Evolutionary conservation across 108 stramenopile genomes (phyloP).

Genomic region (Skeletonema potamos): DNA sequence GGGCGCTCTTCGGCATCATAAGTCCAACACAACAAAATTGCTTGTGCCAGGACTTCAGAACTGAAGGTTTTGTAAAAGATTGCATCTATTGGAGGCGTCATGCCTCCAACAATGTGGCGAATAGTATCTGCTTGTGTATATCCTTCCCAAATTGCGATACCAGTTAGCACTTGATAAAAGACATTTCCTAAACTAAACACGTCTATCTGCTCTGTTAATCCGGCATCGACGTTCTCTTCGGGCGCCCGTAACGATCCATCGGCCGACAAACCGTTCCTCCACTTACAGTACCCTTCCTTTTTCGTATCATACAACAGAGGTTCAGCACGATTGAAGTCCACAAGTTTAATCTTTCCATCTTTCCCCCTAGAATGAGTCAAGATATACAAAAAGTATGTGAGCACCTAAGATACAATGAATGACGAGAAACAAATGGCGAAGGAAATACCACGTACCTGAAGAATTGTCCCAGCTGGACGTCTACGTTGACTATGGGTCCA

Average conservation of each 20-base stretch:
- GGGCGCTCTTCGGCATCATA: conserved; percentile 55
- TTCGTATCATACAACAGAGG: conserved; percentile 57
- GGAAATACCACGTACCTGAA: conserved; percentile 14
- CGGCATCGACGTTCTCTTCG: conserved; percentile 55
- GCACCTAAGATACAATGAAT: not conserved
- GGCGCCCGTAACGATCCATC: conserved; percentile 53
- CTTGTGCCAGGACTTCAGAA: conserved; percentile 39
- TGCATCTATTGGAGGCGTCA: conserved; percentile 7
- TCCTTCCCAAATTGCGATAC: not conserved
- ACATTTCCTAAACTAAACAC: conserved; percentile 75
- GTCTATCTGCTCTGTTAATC: conserved; percentile 61
- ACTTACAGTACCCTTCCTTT: conserved; percentile 62
- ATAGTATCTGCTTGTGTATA: not conserved
- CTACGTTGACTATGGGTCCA: conserved; percentile 73
- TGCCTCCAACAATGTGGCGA: not conserved
- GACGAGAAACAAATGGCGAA: not conserved
- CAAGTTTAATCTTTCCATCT: conserved; percentile 60
- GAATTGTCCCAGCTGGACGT: conserved; percentile 67
- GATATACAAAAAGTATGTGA: not conserved
- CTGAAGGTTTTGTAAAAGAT: conserved; percentile 8
- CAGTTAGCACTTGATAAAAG: conserved; percentile 58
- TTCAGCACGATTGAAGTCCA: conserved; percentile 85
- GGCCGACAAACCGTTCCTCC: conserved; percentile 41
- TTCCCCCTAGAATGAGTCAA: conserved; percentile 14
- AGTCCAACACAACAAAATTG: conserved; percentile 58